Conservation (phyloP, 208 protist species). For the Leishmania amazonensis region DNA sequence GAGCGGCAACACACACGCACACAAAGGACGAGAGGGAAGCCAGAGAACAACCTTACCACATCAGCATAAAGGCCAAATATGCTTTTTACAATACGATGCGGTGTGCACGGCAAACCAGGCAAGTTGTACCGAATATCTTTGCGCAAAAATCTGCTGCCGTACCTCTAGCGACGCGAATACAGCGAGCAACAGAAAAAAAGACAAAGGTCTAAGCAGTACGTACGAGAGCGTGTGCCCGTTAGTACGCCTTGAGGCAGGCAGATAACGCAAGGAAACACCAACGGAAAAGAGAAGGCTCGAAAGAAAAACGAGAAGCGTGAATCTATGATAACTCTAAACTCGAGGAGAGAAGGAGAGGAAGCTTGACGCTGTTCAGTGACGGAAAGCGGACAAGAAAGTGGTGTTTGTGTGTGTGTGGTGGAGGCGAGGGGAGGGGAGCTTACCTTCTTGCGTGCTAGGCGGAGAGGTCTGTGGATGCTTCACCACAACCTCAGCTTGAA, state of each 20-base stretch:
- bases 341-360: neutral
- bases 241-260: neutral
- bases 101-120: neutral
- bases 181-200: neutral
- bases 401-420: neutral
- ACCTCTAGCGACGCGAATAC: neutral
- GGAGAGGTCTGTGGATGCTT: neutral
- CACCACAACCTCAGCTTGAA: neutral
- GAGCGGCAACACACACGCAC: neutral
- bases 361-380: neutral
- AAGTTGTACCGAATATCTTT: neutral
- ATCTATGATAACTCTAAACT: neutral
- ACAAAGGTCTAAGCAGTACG: neutral
- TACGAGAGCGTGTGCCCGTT: neutral
- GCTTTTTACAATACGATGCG: neutral
- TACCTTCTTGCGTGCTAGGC: neutral
- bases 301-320: neutral
- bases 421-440: too few relatives aligned
- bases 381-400: neutral
- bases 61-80: neutral
- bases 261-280: neutral
- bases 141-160: neutral
- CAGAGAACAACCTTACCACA: neutral
- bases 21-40: neutral
- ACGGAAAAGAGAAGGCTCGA: neutral